Evolutionary conservation across 805 yeast genomes (phyloP), one percentile per base, ranked within the genome.

Genomic region (Saccharomyces eubayanus): DNA sequence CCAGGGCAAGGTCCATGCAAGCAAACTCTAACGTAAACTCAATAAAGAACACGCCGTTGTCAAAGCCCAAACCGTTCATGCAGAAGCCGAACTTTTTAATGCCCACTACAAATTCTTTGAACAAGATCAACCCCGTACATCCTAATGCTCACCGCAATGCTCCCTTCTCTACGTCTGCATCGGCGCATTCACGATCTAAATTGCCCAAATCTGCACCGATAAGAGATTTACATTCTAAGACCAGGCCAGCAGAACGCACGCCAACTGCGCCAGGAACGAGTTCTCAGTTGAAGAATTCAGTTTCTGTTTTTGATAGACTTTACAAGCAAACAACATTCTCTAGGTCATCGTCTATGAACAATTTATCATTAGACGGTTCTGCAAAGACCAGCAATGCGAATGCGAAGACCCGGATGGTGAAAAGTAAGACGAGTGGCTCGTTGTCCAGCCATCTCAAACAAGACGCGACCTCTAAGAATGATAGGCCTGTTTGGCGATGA

Each of bases 251-350:
- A 31, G 36, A 30, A 30, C 27, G 30, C 28, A 8, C 41, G 9
- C 24, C 28, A 20, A 1, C 16, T 28, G 27, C 29, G 10, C 28
- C 48, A 30, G 47, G 28, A 21, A 14, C 48, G 16, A 40, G 16
- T 9, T 16, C 43, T 16, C 43, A 36, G 16, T 16, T 36, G 43
- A 36, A 36, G 43, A 36, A 36, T 10, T 56, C 58, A 5, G 49
- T 49, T 12, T 62, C 67, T 5, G 66, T 65, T 8, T 65, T 65
- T 54, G 66, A 63, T 20, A 59, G 69, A 49, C 56, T 63, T 14
- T 63, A 63, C 49, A 53, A 59, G 28, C 62, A 57, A 45, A 53
- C 57, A 14, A 55, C 63, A 6, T 53, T 62, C 10, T 59, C 65
- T 9, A 53, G 63, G 48, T 59, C 65, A 8, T 56, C 31, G 40